Base-by-base conservation (phyloP, 2,329 filamentous ascomycete species). In the Claviceps purpurea region DNA sequence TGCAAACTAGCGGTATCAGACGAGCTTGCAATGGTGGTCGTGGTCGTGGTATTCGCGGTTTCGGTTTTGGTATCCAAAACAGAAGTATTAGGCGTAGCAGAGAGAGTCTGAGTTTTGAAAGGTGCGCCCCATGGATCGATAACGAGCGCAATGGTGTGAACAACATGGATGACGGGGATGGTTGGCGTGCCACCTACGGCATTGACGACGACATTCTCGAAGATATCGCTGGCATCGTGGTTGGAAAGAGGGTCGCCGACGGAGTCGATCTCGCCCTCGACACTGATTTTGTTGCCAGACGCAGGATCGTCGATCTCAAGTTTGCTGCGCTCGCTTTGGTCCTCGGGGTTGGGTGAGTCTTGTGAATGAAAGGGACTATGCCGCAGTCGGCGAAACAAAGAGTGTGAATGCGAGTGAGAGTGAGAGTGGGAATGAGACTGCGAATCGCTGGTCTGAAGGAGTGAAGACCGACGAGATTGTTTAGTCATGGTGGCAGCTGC, bases 141-240 rank as follows among this genome's bases (percentile, higher is more conserved):
- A 52, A 80, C 63, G 61, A 80, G 67, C 26, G 76, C 77, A 56
- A 81, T 65, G 58, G 77, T 80, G 62, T 78, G 70, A 50, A 78
- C 67, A 59, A 81, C 67, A 54, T 68, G 64, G 14, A 69, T 73
- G 59, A 76, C 64, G 58, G 68, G 64, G 26, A 60, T 50, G 1
- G 44, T 39, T 22, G 44, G 37, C 18, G 40, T 39, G 44, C 45
- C 30, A n/a, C 20, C 41, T 43, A 52, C 6, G 24, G 37, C 49
- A 49, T 57, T 34, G 42, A 48, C 51, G 13, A 50, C 40, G 20
- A 52, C 22, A 41, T 53, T 51, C 55, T 57, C 52, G 53, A 56
- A 47, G 51, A 55, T 50, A 56, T 56, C 44, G 54, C 51, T 52
- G 55, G 50, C 41, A 22, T 49, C 14, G 46, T 26, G 49, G 22